These are phyloP conservation scores for Suillus luteus DNA, from an alignment of 768 basidiomycete species.

Conservation along the genomic window DNA sequence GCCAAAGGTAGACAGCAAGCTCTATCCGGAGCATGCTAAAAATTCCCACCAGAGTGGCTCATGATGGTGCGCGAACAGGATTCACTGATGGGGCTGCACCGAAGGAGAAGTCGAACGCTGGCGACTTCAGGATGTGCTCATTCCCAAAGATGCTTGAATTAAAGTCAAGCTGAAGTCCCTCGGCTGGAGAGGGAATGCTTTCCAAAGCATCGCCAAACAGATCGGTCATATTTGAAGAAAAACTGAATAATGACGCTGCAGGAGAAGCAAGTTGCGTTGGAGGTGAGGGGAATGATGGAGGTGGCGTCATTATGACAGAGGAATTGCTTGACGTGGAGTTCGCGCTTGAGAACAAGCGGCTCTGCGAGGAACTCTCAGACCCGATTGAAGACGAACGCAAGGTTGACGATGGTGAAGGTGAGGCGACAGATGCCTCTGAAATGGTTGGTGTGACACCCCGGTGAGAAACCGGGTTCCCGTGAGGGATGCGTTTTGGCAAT, in stretches of 20 bases:
- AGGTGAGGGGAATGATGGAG: constrained; percentile 8
- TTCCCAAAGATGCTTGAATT: constrained; percentile 2
- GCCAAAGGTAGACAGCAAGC: constrained; percentile 3
- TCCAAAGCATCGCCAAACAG: constrained; percentile 7
- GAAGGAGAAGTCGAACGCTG: constrained; percentile 6
- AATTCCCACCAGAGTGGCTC: background rate
- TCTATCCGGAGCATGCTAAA: background rate
- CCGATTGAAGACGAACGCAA: constrained; percentile 9
- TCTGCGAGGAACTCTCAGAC: background rate
- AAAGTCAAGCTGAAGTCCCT: constrained; percentile 12
- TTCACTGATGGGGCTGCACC: background rate
- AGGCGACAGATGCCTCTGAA: constrained; percentile 13
- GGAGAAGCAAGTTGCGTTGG: background rate
- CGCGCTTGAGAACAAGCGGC: constrained; percentile 6
- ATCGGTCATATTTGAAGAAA: constrained; percentile 10
- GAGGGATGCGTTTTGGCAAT: constrained; percentile 31
- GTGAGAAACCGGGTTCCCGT: constrained; percentile 17
- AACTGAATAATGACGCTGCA: background rate
- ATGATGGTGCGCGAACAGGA: background rate
- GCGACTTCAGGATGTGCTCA: background rate
- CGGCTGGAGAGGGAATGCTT: constrained; percentile 1
- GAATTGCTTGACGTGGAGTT: constrained; percentile 4
- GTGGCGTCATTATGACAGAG: background rate
- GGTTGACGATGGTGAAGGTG: constrained; percentile 1
- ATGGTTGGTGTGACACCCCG: constrained; percentile 16